Evolutionary conservation across 371 early-diverging fungal species (phyloP), one percentile per base, ranked within the genome.

Genomic region (Dinochytrium kinnereticum): DNA sequence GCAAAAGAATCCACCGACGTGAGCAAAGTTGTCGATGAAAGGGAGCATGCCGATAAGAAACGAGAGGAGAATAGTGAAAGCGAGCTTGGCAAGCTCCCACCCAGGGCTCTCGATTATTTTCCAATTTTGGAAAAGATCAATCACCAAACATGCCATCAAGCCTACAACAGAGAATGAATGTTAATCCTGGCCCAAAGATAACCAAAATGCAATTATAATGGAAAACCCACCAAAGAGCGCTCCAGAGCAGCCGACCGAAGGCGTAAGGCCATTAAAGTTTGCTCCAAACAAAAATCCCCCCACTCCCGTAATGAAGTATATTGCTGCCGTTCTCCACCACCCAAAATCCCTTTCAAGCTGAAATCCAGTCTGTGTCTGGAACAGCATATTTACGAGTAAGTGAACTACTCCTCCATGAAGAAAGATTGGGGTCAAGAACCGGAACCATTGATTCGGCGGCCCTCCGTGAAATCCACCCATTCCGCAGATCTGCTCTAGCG

Each of bases 381-480:
- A 89, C 31, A 86, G 38, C 81, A 94, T 76, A 76, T 96, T 96
- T 71, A 94, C 81, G 0, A 91, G 28, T 53, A 92, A 81, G 79
- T 96, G 96, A 1, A 95, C 66, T 2, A 94, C 72, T 39, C 95
- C 95, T 33, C 90, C 95, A 81, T 96, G 96, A 76, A 96, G 81
- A 73, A 94, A 92, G 40, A 95, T 91, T n/a, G 96, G 92, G 3
- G 86, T 72, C 50, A 95, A 80, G 68, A 95, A 92, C 24, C 95
- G 86, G 79, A 85, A 95, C 85, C 91, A 90, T 73, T 95, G 95
- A 74, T 93, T 76, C 1, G 84, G 82, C 21, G 51, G 33, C 21
- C 64, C 73, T 1, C 69, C 71, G 36, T 70, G 36, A 53, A 80
- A 59, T 7, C 82, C 79, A 24, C 73, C 79, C 40, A 82, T 59